Evolutionary conservation across 2,329 filamentous ascomycete genomes (phyloP).

Genomic region (Sclerotinia sclerotiorum): DNA sequence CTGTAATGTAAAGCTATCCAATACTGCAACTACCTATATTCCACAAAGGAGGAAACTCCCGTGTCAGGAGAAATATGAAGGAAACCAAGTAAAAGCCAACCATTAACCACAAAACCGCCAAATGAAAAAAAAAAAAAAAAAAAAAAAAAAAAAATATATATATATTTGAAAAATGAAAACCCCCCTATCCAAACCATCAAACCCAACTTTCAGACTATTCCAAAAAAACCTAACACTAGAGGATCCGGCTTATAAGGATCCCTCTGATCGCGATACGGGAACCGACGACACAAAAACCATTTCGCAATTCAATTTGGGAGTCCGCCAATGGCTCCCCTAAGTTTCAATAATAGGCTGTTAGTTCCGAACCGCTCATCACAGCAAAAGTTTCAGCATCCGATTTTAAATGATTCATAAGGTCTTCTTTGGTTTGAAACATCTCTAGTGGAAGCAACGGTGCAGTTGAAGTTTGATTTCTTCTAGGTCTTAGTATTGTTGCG

Average conservation of each 20-base stretch:
- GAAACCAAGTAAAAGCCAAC: not conserved
- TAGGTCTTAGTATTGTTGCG: not conserved
- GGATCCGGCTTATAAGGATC: no score
- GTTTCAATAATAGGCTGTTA: constrained; percentile 37
- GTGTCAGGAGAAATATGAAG: no score
- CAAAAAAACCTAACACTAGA: no score
- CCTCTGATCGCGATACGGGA: not conserved
- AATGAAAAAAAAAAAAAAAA: no score
- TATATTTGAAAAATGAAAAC: no score
- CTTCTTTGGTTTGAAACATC: constrained; percentile 38
- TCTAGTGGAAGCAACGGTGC: constrained; percentile 27
- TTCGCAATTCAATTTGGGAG: constrained; percentile 40
- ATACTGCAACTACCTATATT: not conserved
- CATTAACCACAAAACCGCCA: no score
- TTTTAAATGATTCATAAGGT: constrained; percentile 35
- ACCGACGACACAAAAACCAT: constrained; percentile 38
- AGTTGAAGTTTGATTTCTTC: not conserved
- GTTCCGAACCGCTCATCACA: constrained; percentile 32
- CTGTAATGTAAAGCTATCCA: not conserved
- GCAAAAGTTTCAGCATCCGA: constrained; percentile 34
- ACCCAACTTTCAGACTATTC: no score
- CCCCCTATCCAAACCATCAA: no score
- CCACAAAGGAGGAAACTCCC: no score
- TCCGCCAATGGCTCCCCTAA: constrained; percentile 28
- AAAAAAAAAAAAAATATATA: no score